Base-by-base conservation (phyloP, 2,329 filamentous ascomycete species). In the Pyrenophora graminea region DNA sequence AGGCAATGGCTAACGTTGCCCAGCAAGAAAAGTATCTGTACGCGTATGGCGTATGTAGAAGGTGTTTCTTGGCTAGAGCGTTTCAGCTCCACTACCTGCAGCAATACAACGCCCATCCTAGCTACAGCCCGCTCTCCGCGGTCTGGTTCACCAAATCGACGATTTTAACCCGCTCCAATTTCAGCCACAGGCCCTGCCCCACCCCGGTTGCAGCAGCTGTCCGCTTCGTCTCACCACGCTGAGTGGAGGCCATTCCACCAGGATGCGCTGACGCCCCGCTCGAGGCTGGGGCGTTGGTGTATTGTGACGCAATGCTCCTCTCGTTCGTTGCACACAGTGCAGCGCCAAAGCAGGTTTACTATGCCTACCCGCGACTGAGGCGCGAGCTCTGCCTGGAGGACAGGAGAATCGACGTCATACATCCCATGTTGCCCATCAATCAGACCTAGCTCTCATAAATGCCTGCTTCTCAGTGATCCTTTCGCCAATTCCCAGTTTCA, bases 311-410 rank as follows among this genome's bases (percentile, higher is more conserved):
- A 73, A 72, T 69, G 51, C 52, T 59, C 45, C 53, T 59, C 51
- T 52, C 49, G 55, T 63, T 61, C 58, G 58, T 63, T 53, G 61
- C 62, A 67, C 66, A 67, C 56, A 56, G 48, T 53, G 42, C 51
- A 57, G 57, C 50, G 27, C 53, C 53, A 73, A 74, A 74, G 68
- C 71, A 73, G 69, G 71, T 74, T 70, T 74, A 61, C 62, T 60
- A 49, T 48, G 41, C 55, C 53, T 57, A 36, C 39, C 39, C 53
- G 48, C 54, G 53, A 49, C 58, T 68, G 68, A 62, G 68, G 69
- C 66, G 66, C 59, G 60, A 73, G 68, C 67, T 72, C 59, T 70
- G 63, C 45, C 53, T 51, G 46, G 50, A 30, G 48, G 61, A 55
- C 48, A 55, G 43, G 48, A 40, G 17, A 34, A 49, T 52, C 63